Evolutionary conservation across 2,329 filamentous ascomycete species (phyloP).

Genomic region (Purpureocillium takamizusanense): DNA sequence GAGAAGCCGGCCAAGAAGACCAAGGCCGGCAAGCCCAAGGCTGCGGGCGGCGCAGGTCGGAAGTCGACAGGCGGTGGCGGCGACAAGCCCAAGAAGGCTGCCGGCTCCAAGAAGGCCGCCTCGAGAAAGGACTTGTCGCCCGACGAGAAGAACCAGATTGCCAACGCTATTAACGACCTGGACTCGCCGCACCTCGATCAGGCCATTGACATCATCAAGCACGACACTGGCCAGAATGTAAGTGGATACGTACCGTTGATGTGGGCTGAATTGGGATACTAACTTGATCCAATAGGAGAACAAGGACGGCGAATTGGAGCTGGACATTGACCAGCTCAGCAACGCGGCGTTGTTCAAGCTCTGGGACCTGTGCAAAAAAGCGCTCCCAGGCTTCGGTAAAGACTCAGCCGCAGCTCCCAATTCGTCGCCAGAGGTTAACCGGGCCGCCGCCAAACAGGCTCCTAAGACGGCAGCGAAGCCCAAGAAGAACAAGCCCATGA

Average conservation of each 20-base stretch:
- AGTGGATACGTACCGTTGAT: too few species aligned
- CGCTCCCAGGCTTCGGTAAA: conserved; percentile 30
- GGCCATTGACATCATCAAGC: conserved; percentile 84
- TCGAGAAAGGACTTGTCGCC: conserved; percentile 51
- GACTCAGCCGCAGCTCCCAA: conserved; percentile 15
- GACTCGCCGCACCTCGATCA: conserved; percentile 68
- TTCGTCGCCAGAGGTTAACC: conserved; percentile 20
- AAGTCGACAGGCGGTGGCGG: conserved; percentile 29
- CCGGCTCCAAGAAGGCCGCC: conserved; percentile 34
- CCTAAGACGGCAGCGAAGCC: conserved; percentile 36
- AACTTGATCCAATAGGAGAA: conserved; percentile 39
- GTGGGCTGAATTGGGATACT: too few species aligned
- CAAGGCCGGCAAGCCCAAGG: conserved; percentile 47
- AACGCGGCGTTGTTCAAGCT: conserved; percentile 45
- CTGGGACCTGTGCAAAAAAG: conserved; percentile 35
- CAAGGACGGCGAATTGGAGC: conserved; percentile 48
- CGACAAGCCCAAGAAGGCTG: conserved; percentile 23
- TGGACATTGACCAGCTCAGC: conserved; percentile 50
- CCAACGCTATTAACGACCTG: conserved; percentile 73
- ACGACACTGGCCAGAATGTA: conserved; percentile 69
- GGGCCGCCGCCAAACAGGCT: conserved; percentile 19
- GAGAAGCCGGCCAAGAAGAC: conserved; percentile 52
- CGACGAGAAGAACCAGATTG: conserved; percentile 86
- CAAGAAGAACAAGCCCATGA: conserved; percentile 71
- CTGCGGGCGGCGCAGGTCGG: conserved; percentile 25